These are phyloP conservation scores for Fraxinus ornus DNA, from an alignment of 305 asterid species.

Conservation along the genomic window DNA sequence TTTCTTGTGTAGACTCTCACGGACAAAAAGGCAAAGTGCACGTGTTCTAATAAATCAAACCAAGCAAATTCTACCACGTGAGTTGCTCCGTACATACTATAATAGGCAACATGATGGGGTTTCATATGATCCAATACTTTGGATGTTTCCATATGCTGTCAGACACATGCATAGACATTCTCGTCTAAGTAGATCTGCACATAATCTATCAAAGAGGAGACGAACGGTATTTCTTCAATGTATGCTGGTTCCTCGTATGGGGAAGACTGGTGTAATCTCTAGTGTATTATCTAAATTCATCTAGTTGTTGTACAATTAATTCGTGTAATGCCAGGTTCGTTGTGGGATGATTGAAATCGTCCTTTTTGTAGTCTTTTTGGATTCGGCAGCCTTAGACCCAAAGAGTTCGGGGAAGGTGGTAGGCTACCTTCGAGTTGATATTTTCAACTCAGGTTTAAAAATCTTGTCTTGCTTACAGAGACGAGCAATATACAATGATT, in stretches of 20 bases:
- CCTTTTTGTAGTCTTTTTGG: background rate
- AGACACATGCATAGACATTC: background rate
- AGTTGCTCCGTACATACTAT: background rate
- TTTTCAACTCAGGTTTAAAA: background rate
- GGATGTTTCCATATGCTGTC: background rate
- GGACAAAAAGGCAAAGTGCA: slow-evolving; percentile 58
- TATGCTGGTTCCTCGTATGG: background rate
- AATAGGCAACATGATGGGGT: background rate
- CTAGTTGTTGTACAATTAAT: background rate
- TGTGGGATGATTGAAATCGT: background rate
- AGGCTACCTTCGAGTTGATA: background rate
- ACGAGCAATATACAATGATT: background rate
- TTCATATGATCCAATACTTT: background rate
- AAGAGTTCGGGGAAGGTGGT: background rate
- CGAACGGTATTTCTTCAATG: background rate
- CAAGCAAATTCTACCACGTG: slow-evolving; percentile 10
- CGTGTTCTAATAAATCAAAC: slow-evolving; percentile 44
- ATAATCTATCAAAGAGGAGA: background rate
- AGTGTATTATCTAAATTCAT: background rate
- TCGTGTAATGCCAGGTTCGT: background rate
- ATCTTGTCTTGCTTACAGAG: background rate
- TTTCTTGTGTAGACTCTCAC: slow-evolving; percentile 44
- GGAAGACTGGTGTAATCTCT: background rate
- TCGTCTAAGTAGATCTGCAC: background rate
- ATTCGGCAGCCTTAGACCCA: background rate